Conservation (phyloP, 2,329 filamentous ascomycete species). For the Zarea fungicola region DNA sequence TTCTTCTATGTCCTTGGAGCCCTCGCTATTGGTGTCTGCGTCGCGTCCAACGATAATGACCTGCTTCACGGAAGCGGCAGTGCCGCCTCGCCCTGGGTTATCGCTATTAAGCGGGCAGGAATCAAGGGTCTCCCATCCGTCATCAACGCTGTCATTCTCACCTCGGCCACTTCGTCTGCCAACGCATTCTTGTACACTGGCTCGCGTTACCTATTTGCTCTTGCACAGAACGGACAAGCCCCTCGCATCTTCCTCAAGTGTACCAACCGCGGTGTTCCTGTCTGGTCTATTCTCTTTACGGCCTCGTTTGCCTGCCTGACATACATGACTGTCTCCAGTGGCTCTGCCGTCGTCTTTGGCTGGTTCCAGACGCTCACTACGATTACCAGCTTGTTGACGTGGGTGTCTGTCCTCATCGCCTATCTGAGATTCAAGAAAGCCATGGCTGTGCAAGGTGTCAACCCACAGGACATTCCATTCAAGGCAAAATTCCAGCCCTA, state of each 20-base stretch:
- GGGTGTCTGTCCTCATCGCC: slow-evolving; percentile 58
- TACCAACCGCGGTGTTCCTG: no score
- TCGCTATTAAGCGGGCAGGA: slow-evolving; percentile 44
- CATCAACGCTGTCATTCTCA: slow-evolving; percentile 50
- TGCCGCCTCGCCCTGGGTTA: slow-evolving; percentile 43
- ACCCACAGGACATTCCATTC: background rate
- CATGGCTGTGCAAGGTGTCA: no score
- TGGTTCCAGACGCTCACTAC: slow-evolving; percentile 44
- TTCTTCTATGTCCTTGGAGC: slow-evolving; percentile 18
- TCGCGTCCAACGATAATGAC: slow-evolving; percentile 14
- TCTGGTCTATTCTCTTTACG: no score
- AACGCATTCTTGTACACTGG: slow-evolving; percentile 55
- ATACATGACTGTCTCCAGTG: slow-evolving; percentile 40
- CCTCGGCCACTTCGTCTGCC: slow-evolving; percentile 58
- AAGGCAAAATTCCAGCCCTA: slow-evolving; percentile 48
- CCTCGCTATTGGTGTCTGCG: slow-evolving; percentile 16
- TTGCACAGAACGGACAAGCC: slow-evolving; percentile 50
- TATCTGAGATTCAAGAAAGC: slow-evolving; percentile 54
- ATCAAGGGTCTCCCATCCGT: slow-evolving; percentile 45
- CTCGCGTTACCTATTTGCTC: slow-evolving; percentile 48
- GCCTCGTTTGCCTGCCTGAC: no score
- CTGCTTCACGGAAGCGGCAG: slow-evolving; percentile 24
- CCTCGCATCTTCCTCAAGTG: slow-evolving; percentile 39
- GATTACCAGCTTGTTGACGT: slow-evolving; percentile 62
- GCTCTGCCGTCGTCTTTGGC: background rate